Percentiles rank a stretch among this genome's conserved stretches.
These are phyloP conservation scores for Rhodamnia argentea DNA, from an alignment of 345 rosid species.

Conservation along the genomic window DNA sequence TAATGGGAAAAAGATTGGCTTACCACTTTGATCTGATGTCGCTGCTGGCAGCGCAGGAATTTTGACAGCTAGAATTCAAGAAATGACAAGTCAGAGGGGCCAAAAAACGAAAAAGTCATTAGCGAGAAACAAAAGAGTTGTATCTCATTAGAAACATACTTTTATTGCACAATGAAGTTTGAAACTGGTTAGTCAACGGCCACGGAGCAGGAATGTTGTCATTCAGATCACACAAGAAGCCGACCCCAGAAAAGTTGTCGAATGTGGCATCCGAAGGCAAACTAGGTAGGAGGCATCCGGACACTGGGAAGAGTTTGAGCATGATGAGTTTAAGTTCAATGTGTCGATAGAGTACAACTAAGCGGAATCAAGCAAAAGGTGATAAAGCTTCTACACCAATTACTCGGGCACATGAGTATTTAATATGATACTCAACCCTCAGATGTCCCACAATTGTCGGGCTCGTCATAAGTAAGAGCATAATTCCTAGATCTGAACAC, in stretches of 20 bases:
- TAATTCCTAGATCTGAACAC: not conserved
- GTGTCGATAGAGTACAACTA: not conserved
- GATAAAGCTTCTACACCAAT: not conserved
- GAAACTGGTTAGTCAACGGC: slow-evolving; percentile 50
- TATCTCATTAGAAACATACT: slow-evolving; percentile 21
- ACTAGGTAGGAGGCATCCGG: slow-evolving; percentile 96
- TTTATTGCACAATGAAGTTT: slow-evolving; percentile 70
- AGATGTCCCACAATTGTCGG: not conserved
- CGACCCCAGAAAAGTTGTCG: slow-evolving; percentile 62
- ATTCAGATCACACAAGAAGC: slow-evolving; percentile 95
- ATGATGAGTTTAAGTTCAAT: not conserved
- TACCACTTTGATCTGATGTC: slow-evolving; percentile 66
- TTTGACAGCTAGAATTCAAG: slow-evolving; percentile 45
- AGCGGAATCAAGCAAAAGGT: not conserved
- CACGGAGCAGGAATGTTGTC: slow-evolving; percentile 95
- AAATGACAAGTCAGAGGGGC: not conserved
- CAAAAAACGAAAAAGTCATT: not conserved
- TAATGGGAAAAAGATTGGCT: slow-evolving; percentile 4
- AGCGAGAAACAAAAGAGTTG: not conserved
- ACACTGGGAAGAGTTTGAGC: slow-evolving; percentile 22
- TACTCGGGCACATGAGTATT: not conserved
- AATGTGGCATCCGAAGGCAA: slow-evolving; percentile 92
- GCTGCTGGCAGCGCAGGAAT: slow-evolving; percentile 96
- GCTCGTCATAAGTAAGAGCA: not conserved
- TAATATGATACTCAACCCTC: not conserved